A percentile compares a stretch with the other conserved stretches of the same genome.
These are phyloP conservation scores for Cryptococcus wingfieldii DNA, from an alignment of 1,284 basidiomycete genomes.

Conservation along the genomic window DNA sequence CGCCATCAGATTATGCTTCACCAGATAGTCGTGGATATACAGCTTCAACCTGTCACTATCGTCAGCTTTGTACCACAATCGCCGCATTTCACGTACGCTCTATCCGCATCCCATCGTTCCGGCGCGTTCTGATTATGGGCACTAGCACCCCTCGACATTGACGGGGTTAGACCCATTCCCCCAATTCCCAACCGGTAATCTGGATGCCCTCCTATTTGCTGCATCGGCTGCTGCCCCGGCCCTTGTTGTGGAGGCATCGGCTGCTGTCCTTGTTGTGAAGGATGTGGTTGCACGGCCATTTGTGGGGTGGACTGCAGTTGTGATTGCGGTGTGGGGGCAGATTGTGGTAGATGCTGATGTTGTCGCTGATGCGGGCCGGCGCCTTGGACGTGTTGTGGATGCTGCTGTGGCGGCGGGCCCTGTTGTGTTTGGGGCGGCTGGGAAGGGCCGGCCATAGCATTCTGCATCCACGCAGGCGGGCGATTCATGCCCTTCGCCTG, in stretches of 20 bases:
- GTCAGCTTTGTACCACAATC: conserved; percentile 7
- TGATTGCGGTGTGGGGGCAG: neutral
- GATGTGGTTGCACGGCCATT: neutral
- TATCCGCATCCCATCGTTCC: conserved; percentile 31
- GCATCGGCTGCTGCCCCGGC: conserved; percentile 15
- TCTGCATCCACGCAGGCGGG: neutral
- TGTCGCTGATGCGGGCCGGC: conserved; percentile 18
- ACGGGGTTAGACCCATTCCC: conserved; percentile 21
- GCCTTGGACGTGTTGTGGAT: conserved; percentile 19
- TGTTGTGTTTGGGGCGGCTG: conserved; percentile 17
- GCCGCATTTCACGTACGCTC: conserved; percentile 29
- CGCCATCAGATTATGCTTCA: conserved; percentile 37
- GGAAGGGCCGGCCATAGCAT: conserved; percentile 9
- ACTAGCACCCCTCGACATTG: conserved; percentile 35
- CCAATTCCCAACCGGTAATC: neutral
- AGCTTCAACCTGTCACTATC: conserved; percentile 34
- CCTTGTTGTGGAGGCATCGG: conserved; percentile 8
- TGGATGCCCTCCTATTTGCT: neutral
- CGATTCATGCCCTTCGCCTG: neutral
- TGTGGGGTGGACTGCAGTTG: neutral
- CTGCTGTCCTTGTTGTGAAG: conserved; percentile 3
- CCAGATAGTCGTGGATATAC: conserved; percentile 46
- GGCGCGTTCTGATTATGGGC: conserved; percentile 22
- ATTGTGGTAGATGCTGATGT: conserved; percentile 4
- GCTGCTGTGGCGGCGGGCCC: conserved; percentile 9